Base-by-base conservation (phyloP, 495 filamentous ascomycete genomes). In the Geoglossum glabrum region DNA sequence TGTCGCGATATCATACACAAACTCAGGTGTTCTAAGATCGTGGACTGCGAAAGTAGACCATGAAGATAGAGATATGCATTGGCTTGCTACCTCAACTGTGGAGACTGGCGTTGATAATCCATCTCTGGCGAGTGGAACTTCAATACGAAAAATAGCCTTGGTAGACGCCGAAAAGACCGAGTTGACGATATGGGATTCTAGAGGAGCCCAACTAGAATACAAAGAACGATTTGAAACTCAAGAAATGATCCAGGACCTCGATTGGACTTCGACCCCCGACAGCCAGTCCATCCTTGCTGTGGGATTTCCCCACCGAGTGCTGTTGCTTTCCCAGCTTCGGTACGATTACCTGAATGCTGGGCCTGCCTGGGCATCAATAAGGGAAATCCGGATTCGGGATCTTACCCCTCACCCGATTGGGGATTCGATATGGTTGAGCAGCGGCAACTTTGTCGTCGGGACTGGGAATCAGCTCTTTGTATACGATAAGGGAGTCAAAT, bases 181-280 rank as follows among this genome's bases (percentile, higher is more conserved):
- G 54, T 67, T 97, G 58, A 92, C 87, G 0, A 93, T 97, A 56
- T 97, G 90, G 90, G 89, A 94, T 65, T 85, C 84, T 5, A 79
- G 81, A 61, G 86, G 84, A 51, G 80, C 80, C 1, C 83, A 87
- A 65, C 72, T 97, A 1, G 90, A 97, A 67, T 88, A 85, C 65
- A 74, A 82, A 56, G 78, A 88, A 58, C 74, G 79, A 46, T 92
- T 87, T 62, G 79, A 83, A 58, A 71, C 74, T 23, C 73, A 81
- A 59, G 86, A 93, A 59, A 76, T 76, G 17, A 90, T 97, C 34
- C 76, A 80, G 61, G 90, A 95, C 64, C 76, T 96, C 8, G 89
- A 95, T 64, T 97, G 90, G 90, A 90, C 90, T 0, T 90, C 86
- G 8, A 95, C 90, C 0, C 88, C 90, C 0, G 88, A 94, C 63